These are phyloP conservation scores for Phytophthora palmivora DNA, from an alignment of 352 stramenopile genomes.

Conservation along the genomic window DNA sequence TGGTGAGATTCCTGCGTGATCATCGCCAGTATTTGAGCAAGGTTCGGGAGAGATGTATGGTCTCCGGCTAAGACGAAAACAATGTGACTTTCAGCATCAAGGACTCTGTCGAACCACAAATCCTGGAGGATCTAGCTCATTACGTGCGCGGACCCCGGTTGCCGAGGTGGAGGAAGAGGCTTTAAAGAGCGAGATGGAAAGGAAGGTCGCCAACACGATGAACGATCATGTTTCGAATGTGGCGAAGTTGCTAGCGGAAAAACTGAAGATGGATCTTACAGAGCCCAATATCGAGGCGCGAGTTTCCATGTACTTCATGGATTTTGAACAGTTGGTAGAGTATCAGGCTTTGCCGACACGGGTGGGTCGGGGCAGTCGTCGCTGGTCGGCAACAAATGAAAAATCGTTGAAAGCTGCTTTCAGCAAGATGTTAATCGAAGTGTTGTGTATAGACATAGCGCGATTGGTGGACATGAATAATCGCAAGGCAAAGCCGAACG, in stretches of 20 bases:
- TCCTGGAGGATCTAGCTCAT: constrained; percentile 3
- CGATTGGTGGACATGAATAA: not conserved
- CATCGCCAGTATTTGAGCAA: too few species aligned
- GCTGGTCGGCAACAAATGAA: not conserved
- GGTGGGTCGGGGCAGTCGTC: too few species aligned
- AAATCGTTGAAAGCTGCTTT: too few species aligned
- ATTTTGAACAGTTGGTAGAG: constrained; percentile 3
- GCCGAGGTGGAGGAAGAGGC: not conserved
- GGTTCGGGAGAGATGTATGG: too few species aligned
- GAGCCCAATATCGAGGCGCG: constrained; percentile 3
- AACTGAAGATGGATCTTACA: constrained; percentile 1
- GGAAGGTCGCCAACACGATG: not conserved
- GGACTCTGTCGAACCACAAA: not conserved
- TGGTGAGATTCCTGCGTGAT: too few species aligned
- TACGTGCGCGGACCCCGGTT: not conserved
- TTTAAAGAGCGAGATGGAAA: not conserved
- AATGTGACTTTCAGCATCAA: not conserved
- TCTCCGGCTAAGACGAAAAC: too few species aligned
- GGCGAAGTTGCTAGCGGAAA: not conserved
- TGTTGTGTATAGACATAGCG: not conserved
- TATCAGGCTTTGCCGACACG: constrained; percentile 4
- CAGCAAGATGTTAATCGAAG: too few species aligned
- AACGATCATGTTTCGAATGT: not conserved
- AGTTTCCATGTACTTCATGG: constrained; percentile 4
- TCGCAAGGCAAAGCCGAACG: not conserved